Percentiles rank a stretch among this genome's conserved stretches.
Conservation (phyloP, 1,284 basidiomycete species). For the Apiotrichum domesticum region DNA sequence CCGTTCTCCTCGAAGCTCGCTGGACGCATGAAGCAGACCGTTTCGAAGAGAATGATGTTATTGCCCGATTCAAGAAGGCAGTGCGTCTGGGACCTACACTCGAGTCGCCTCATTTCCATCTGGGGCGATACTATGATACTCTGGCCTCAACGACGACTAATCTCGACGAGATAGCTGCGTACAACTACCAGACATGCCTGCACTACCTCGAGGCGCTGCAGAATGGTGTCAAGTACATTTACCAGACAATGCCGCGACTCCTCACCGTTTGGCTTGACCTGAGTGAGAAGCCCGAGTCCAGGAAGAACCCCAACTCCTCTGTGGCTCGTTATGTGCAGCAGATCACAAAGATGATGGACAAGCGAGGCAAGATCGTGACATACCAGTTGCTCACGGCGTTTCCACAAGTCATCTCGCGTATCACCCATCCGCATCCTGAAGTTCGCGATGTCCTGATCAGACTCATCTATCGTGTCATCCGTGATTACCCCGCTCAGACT, state of each 20-base stretch:
- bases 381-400: constrained; percentile 94
- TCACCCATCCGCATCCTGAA: constrained; percentile 69
- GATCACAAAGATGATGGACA: constrained; percentile 57
- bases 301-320: constrained; percentile 12
- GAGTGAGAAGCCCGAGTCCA: constrained; percentile 56
- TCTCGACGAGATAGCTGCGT: constrained; percentile 12
- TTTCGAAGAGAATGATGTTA: constrained; percentile 61
- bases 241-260: constrained; percentile 89
- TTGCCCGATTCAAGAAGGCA: constrained; percentile 57
- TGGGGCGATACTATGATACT: constrained; percentile 79
- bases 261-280: constrained; percentile 93
- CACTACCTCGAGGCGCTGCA: constrained; percentile 70
- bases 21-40: constrained; percentile 91
- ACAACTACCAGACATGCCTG: constrained; percentile 50
- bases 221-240: constrained; percentile 90
- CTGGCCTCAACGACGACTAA: constrained; percentile 14
- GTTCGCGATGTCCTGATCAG: constrained; percentile 62
- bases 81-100: constrained; percentile 57
- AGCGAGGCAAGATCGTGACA: constrained; percentile 57
- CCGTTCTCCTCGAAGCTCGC: constrained; percentile 76
- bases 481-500: constrained; percentile 81
- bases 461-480: constrained; percentile 69
- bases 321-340: constrained; percentile 29
- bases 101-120: constrained; percentile 78
- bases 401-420: constrained; percentile 92